Conservation (phyloP, 2,329 filamentous ascomycete species). For the Fusarium solani-melongenae region DNA sequence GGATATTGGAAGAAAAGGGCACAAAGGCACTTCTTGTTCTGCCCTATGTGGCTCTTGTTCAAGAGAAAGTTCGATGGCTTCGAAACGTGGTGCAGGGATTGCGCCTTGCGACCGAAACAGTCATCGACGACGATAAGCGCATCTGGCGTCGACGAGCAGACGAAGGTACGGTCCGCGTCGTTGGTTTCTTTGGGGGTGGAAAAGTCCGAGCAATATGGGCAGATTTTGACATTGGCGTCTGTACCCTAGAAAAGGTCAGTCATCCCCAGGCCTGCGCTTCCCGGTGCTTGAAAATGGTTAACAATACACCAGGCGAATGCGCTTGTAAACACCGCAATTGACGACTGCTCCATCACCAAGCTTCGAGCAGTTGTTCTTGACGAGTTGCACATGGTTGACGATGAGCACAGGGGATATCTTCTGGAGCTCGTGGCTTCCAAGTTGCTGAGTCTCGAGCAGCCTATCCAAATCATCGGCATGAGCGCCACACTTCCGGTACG, state of each 20-base stretch:
- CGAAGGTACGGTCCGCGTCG: slow-evolving; percentile 71
- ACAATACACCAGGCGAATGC: slow-evolving; percentile 70
- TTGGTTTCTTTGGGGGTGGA: slow-evolving; percentile 80
- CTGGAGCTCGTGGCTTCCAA: slow-evolving; percentile 81
- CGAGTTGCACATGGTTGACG: slow-evolving; percentile 85
- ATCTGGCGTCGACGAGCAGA: slow-evolving; percentile 66
- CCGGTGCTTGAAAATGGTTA: not conserved
- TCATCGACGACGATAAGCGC: slow-evolving; percentile 49
- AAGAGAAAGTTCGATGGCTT: slow-evolving; percentile 82
- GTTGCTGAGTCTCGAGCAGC: slow-evolving; percentile 73
- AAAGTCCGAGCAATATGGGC: slow-evolving; percentile 74
- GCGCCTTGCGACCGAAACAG: slow-evolving; percentile 50
- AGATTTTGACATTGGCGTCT: slow-evolving; percentile 82
- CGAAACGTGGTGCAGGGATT: slow-evolving; percentile 73
- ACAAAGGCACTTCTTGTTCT: slow-evolving; percentile 79
- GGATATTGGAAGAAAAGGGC: slow-evolving; percentile 70
- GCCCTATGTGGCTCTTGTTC: slow-evolving; percentile 82
- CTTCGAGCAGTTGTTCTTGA: slow-evolving; percentile 77
- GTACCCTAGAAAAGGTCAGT: slow-evolving; percentile 78
- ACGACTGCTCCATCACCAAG: slow-evolving; percentile 73
- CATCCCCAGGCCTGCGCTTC: not conserved
- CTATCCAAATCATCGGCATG: slow-evolving; percentile 81
- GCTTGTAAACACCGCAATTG: slow-evolving; percentile 78
- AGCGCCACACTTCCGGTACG: slow-evolving; percentile 79
- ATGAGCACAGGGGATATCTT: slow-evolving; percentile 79